A percentile compares a stretch with the other conserved stretches of the same genome.
Conservation (phyloP, 768 basidiomycete species). For the Amanita pallidorosea region DNA sequence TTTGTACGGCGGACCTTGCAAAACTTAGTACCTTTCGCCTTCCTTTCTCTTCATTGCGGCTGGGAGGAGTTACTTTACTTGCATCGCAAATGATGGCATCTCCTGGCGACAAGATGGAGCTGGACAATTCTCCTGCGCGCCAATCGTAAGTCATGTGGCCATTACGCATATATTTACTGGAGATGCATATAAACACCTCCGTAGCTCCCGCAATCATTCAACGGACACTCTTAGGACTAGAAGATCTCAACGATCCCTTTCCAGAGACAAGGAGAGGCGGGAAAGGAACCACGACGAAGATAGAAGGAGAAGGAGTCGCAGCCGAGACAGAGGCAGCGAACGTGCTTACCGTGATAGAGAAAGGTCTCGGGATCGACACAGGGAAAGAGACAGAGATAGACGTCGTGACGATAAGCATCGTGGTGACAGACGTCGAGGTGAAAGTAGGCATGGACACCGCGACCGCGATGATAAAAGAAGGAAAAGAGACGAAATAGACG, state of each 20-base stretch:
- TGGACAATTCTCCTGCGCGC: slow-evolving; percentile 48
- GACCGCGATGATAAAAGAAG: slow-evolving; percentile 48
- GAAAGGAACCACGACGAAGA: slow-evolving; percentile 47
- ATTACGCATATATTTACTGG: slow-evolving; percentile 2
- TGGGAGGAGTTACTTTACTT: not conserved
- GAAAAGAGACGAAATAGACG: slow-evolving; percentile 60
- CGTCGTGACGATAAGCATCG: slow-evolving; percentile 42
- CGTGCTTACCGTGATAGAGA: slow-evolving; percentile 39
- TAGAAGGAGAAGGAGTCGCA: slow-evolving; percentile 51
- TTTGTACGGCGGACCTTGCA: slow-evolving; percentile 3
- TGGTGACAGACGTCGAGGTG: slow-evolving; percentile 40
- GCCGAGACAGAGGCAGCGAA: slow-evolving; percentile 49
- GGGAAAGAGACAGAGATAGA: slow-evolving; percentile 38
- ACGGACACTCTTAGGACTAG: slow-evolving; percentile 67
- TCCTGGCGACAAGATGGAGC: slow-evolving; percentile 47
- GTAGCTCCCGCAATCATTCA: slow-evolving; percentile 63
- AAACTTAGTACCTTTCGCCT: slow-evolving; percentile 6
- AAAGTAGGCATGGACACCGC: slow-evolving; percentile 45
- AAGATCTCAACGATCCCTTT: slow-evolving; percentile 63
- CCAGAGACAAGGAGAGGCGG: slow-evolving; percentile 52
- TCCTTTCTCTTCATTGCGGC: not conserved
- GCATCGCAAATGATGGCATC: slow-evolving; percentile 24
- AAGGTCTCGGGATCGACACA: slow-evolving; percentile 44
- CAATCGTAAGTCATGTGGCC: slow-evolving; percentile 39
- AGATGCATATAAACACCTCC: slow-evolving; percentile 2